These are phyloP conservation scores for Leccinum subgranulosum DNA, from an alignment of 768 basidiomycete species.

Conservation along the genomic window DNA sequence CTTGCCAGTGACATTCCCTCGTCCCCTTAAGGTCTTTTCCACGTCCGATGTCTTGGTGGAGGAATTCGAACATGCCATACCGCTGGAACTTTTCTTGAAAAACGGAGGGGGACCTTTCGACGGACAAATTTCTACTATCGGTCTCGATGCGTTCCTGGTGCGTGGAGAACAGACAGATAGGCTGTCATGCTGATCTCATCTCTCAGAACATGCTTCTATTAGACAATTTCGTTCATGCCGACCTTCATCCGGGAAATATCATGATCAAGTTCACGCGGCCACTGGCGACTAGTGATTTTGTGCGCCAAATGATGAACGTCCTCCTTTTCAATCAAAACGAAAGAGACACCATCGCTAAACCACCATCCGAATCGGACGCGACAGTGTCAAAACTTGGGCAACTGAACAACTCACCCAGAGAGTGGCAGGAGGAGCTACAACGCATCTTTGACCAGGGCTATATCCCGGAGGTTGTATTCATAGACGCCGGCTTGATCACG, in stretches of 20 bases:
- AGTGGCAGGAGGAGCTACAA: constrained; percentile 72
- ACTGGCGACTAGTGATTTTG: constrained; percentile 60
- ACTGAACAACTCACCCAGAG: constrained; percentile 52
- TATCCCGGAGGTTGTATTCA: constrained; percentile 91
- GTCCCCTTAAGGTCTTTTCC: constrained; percentile 81
- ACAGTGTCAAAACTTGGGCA: constrained; percentile 70
- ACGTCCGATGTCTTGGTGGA: constrained; percentile 83
- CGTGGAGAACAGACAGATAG: constrained; percentile 25
- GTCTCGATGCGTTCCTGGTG: constrained; percentile 93
- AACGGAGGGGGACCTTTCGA: constrained; percentile 94
- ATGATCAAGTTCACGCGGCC: constrained; percentile 97
- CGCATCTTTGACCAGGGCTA: constrained; percentile 67
- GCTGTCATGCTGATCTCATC: constrained; percentile 1
- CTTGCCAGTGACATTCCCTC: constrained; percentile 84
- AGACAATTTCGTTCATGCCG: constrained; percentile 96
- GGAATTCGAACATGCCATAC: constrained; percentile 90
- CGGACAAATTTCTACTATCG: constrained; percentile 83
- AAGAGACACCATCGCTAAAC: constrained; percentile 19
- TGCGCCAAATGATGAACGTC: constrained; percentile 56
- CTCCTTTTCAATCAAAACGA: constrained; percentile 43
- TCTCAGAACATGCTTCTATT: constrained; percentile 92
- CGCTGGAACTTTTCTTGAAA: constrained; percentile 79
- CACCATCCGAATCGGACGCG: constrained; percentile 45
- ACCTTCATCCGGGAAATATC: constrained; percentile 92
- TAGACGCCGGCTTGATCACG: constrained; percentile 94